Evolutionary conservation across 305 asterid species (phyloP), one percentile per base, ranked within the genome.

Genomic region (Stenogyne calaminthoides): DNA sequence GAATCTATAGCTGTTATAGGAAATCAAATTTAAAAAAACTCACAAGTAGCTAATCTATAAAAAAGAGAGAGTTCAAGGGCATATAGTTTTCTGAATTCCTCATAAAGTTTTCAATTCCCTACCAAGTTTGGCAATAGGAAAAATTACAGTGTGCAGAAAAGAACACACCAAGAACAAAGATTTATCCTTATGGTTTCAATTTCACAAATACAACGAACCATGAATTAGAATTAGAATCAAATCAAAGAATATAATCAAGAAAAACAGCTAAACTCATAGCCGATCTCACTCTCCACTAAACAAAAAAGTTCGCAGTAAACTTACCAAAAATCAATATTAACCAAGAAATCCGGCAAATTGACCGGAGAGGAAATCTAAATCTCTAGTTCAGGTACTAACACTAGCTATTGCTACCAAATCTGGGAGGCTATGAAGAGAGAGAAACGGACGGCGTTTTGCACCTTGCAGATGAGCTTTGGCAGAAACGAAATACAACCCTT

Each of bases 371-470:
- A 72, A 64, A 52, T 34, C 64, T 29, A 11, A 64, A n/a, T 37
- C 54, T 8, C n/a, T 72, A 80, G 70, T 61, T 71, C 76, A 72
- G 65, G 32, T 72, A 77, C 46, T 78, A 81, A 75, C 88, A 81
- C 84, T 78, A 76, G 70, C 34, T 71, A 44, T 7, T 82, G 73
- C 52, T 62, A 49, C 46, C 79, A 76, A 86, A 86, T 87, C 92
- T 83, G 61, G 89, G 77, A 80, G 74, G 68, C 82, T 89, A 86
- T 80, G 73, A 88, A 79, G 83, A 72, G 77, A 76, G 74, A 46
- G 40, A 39, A 39, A 56, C 12, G 14, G 19, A 58, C 18, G 9
- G 46, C 46, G 11, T 16, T 59, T 58, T 37, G 82, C 57, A 74
- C n/a, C n/a, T 47, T 39, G 83, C 57, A 3, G 71, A 71, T 67